These are phyloP conservation scores for Suhomyces xylopsoci DNA, from an alignment of 805 yeast species.

Conservation along the genomic window DNA sequence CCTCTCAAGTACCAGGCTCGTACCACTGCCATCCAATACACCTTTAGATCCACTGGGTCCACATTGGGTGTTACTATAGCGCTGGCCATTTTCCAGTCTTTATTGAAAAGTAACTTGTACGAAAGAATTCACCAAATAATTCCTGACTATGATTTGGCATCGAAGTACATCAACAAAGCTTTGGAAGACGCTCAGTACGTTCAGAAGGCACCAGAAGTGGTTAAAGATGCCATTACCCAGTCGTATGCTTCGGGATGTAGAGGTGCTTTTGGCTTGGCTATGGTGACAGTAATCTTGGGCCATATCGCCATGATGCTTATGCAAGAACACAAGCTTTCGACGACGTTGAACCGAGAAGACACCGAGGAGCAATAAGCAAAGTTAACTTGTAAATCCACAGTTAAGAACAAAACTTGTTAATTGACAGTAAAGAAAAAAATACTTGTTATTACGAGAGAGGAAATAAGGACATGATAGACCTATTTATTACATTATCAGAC, in stretches of 20 bases:
- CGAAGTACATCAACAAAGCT: constrained; percentile 48
- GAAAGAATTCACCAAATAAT: constrained; percentile 7
- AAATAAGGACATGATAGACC: too few species aligned
- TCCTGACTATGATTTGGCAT: constrained; percentile 36
- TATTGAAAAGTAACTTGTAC: constrained; percentile 30
- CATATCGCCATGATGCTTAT: constrained; percentile 44
- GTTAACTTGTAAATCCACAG: too few species aligned
- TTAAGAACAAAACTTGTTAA: too few species aligned
- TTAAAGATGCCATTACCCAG: constrained; percentile 43
- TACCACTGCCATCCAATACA: constrained; percentile 86
- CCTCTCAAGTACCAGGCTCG: constrained; percentile 71
- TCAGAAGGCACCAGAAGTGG: constrained; percentile 50
- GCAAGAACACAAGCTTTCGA: constrained; percentile 57
- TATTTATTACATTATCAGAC: too few species aligned
- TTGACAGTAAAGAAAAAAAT: too few species aligned
- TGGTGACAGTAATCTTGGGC: constrained; percentile 39
- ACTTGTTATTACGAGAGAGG: too few species aligned
- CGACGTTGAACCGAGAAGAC: constrained; percentile 43
- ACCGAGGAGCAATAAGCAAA: background rate
- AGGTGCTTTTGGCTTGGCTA: constrained; percentile 51
- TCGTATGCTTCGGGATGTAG: constrained; percentile 54
- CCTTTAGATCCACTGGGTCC: constrained; percentile 84
- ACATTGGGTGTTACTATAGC: constrained; percentile 75
- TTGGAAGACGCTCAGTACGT: constrained; percentile 56
- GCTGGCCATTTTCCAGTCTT: constrained; percentile 60